Evolutionary conservation across 1,284 basidiomycete species (phyloP).

Genomic region (Tremellales sp.): DNA sequence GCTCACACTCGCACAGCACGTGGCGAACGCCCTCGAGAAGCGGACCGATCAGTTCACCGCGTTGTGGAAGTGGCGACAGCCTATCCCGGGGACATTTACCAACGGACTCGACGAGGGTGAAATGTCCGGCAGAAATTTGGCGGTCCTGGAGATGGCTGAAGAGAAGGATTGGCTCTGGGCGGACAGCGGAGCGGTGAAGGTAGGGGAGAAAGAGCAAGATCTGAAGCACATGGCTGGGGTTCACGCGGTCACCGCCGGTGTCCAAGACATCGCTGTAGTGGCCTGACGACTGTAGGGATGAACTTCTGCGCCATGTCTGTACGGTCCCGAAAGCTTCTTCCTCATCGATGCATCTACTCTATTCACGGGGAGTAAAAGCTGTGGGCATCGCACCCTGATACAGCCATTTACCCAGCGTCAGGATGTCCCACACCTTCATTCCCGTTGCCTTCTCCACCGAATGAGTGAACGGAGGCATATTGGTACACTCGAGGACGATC

Average conservation of each 20-base stretch:
- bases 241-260: slow-evolving; percentile 1
- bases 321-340: too few relatives aligned
- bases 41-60: slow-evolving; percentile 9
- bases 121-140: slow-evolving; percentile 10
- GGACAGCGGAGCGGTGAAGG: slow-evolving; percentile 1
- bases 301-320: too few relatives aligned
- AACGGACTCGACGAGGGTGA: slow-evolving; percentile 18
- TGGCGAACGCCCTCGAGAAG: slow-evolving; percentile 10
- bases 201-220: background rate
- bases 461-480: slow-evolving; percentile 29
- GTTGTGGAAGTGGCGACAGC: slow-evolving; percentile 12
- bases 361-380: slow-evolving; percentile 4
- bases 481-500: slow-evolving; percentile 32
- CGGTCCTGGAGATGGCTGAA: slow-evolving; percentile 9
- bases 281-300: background rate
- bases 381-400: slow-evolving; percentile 16
- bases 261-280: background rate
- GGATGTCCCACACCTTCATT: slow-evolving; percentile 20
- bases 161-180: slow-evolving; percentile 13
- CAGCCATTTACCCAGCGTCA: slow-evolving; percentile 25
- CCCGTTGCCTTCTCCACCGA: slow-evolving; percentile 25
- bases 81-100: slow-evolving; percentile 1
- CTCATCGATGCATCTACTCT: background rate
- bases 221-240: background rate
- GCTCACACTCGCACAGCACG: slow-evolving; percentile 4